These are phyloP conservation scores for Aspergillus taichungensis DNA, from an alignment of 495 filamentous ascomycete species.

Conservation along the genomic window DNA sequence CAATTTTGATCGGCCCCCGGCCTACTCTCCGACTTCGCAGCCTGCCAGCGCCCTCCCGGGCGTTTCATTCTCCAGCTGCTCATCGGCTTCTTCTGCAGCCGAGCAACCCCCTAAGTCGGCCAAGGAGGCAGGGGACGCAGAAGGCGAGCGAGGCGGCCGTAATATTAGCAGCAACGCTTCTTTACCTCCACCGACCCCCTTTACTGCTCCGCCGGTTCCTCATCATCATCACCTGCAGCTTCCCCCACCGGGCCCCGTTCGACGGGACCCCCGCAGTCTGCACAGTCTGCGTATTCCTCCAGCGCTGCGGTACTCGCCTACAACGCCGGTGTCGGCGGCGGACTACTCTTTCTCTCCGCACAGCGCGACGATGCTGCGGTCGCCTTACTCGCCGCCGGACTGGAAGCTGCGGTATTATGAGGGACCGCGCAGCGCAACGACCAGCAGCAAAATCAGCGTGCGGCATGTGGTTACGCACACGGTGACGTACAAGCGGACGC, in stretches of 20 bases:
- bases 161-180: slow-evolving; percentile 10
- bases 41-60: slow-evolving; percentile 31
- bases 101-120: too few relatives aligned
- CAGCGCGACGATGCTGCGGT: slow-evolving; percentile 20
- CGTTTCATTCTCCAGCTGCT: slow-evolving; percentile 15
- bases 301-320: slow-evolving; percentile 14
- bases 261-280: slow-evolving; percentile 19
- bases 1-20: slow-evolving; percentile 13
- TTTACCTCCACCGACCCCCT: slow-evolving; percentile 30
- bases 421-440: slow-evolving; percentile 20
- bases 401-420: slow-evolving; percentile 34
- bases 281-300: slow-evolving; percentile 36
- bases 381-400: slow-evolving; percentile 32
- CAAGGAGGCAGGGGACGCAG: too few relatives aligned
- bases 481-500: slow-evolving; percentile 37
- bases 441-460: slow-evolving; percentile 31
- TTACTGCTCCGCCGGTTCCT: slow-evolving; percentile 2
- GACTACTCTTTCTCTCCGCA: slow-evolving; percentile 8
- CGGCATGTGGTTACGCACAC: slow-evolving; percentile 42
- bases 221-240: too few relatives aligned
- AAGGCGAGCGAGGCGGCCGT: too few relatives aligned
- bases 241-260: neutral
- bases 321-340: slow-evolving; percentile 6
- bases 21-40: slow-evolving; percentile 26
- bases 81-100: slow-evolving; percentile 15